Percentiles rank a stretch among this genome's conserved stretches.
These are phyloP conservation scores for Cubamyces lactineus DNA, from an alignment of 768 basidiomycete species.

Conservation along the genomic window DNA sequence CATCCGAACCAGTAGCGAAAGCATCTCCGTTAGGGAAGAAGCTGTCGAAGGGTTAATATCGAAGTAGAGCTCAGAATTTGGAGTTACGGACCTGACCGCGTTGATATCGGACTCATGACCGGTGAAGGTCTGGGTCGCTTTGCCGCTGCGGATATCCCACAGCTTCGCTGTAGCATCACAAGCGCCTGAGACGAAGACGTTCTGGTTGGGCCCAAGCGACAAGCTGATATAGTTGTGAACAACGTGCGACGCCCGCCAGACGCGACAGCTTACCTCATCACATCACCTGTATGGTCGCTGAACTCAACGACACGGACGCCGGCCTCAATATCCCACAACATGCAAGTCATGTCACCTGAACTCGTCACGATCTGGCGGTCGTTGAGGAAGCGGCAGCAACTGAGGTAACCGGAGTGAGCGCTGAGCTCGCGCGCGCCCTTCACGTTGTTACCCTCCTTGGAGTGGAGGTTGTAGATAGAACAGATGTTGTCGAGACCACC, in stretches of 20 bases:
- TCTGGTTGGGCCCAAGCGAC: slow-evolving; percentile 92
- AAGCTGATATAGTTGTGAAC: slow-evolving; percentile 52
- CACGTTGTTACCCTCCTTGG: slow-evolving; percentile 72
- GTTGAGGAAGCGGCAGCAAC: slow-evolving; percentile 98
- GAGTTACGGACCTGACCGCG: slow-evolving; percentile 84
- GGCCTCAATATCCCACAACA: slow-evolving; percentile 99
- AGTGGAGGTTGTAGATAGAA: slow-evolving; percentile 94
- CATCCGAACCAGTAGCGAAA: slow-evolving; percentile 98
- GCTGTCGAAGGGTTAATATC: slow-evolving; percentile 45
- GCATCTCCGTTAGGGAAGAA: slow-evolving; percentile 99
- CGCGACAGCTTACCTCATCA: slow-evolving; percentile 82
- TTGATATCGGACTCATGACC: slow-evolving; percentile 99
- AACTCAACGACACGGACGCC: slow-evolving; percentile 98
- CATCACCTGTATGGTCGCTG: slow-evolving; percentile 98
- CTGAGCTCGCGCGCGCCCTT: slow-evolving; percentile 94
- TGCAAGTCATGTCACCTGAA: slow-evolving; percentile 99
- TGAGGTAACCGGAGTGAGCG: slow-evolving; percentile 97
- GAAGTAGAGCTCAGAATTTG: slow-evolving; percentile 1
- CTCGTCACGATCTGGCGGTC: slow-evolving; percentile 98
- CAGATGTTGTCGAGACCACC: slow-evolving; percentile 99
- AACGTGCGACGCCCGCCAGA: neutral
- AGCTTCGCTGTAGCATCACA: slow-evolving; percentile 98
- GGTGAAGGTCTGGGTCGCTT: slow-evolving; percentile 97
- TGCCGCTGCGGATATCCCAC: slow-evolving; percentile 98
- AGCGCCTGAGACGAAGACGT: slow-evolving; percentile 97